Base-by-base conservation (phyloP, 2,329 filamentous ascomycete genomes). In the Laburnicola sp. region DNA sequence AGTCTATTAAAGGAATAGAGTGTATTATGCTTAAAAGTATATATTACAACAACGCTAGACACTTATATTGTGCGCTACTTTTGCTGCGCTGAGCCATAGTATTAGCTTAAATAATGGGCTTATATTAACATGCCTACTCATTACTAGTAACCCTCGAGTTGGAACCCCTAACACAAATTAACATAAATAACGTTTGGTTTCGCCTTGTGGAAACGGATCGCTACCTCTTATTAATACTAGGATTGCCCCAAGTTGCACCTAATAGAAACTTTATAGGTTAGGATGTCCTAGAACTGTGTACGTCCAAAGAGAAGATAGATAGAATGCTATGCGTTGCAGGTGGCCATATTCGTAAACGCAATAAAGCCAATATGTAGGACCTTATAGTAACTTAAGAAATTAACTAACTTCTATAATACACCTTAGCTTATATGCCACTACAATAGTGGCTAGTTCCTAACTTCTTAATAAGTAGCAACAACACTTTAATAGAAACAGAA, bases 1-100 rank as follows among this genome's bases (percentile, higher is more conserved):
- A 55, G 4, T 71, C 62, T 1, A 35, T 77, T 2, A 76, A 78
- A 43, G 64, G 71, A 2, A 50, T 78, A 4, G 65, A 73, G n/a
- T 76, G 72, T 51, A 59, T 78, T 26, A 64, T 77, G 36, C 47
- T 78, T 1, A 74, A 78, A 51, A 62, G 61, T 5, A 54, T 69
- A 11, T 77, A 68, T 46, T 59, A 77, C 6, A 58, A 57, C 6
- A 71, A 76, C 32, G 27, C 42, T 11, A 75, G 76, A 0, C 75
- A 74, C 43, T 64, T 77, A 6, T 69, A 71, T 7, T 63, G 65
- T 2, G 65, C 69, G 0, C 77, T 72, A 74, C 35, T 74, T 4
- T 60, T 69, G 1, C 49, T 61, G 9, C 72, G 75, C 2, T 60
- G 74, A 30, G 75, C 75, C 0, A 66, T 76, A 53, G 54, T 51